These are phyloP conservation scores for Schizosaccharomyces pombe DNA, from an alignment of 805 yeast species.

Conservation along the genomic window DNA sequence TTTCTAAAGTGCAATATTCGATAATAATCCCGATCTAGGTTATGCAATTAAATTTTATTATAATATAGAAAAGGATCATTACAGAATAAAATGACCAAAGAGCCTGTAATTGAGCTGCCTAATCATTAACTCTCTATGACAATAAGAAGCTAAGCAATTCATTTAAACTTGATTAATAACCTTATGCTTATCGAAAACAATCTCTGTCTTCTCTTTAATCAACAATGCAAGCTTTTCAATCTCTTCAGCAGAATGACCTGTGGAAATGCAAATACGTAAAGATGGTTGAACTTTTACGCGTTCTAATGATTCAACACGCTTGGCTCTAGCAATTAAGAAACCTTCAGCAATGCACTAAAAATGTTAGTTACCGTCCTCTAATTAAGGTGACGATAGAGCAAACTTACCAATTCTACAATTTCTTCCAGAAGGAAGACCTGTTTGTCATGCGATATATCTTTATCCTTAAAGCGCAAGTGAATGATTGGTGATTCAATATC, in stretches of 20 bases:
- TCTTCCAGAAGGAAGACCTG: constrained; percentile 41
- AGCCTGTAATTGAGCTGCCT: no score
- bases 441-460: constrained; percentile 18
- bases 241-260: constrained; percentile 25
- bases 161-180: not conserved
- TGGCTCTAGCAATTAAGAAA: constrained; percentile 42
- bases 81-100: no score
- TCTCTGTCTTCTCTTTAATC: constrained; percentile 6
- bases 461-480: constrained; percentile 35
- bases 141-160: not conserved
- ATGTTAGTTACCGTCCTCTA: no score
- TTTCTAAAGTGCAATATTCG: no score
- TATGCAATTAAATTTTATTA: no score
- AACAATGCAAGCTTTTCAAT: constrained; percentile 20
- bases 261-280: constrained; percentile 27
- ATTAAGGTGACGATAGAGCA: constrained; percentile 6
- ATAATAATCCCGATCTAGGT: no score
- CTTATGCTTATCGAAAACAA: not conserved
- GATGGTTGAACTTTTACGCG: constrained; percentile 44
- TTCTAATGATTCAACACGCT: constrained; percentile 47
- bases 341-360: constrained; percentile 14
- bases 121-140: no score
- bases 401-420: constrained; percentile 34
- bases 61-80: no score
- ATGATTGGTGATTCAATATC: constrained; percentile 35